Base-by-base conservation (phyloP, 2,329 filamentous ascomycete species). In the Colletotrichum navitas region DNA sequence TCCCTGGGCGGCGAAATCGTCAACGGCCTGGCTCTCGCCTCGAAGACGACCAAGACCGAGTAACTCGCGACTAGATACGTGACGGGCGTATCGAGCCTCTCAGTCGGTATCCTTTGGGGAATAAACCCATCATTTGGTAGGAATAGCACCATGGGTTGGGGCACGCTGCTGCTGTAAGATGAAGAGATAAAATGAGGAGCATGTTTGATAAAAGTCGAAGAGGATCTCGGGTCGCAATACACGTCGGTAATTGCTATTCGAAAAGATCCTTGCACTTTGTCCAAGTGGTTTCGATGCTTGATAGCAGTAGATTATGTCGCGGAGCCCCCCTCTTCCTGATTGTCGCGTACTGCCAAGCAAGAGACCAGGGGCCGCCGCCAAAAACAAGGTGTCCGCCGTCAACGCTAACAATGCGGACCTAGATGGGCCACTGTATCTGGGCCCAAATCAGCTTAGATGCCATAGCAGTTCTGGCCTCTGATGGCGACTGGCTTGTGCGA, bases 1-100 rank as follows among this genome's bases (percentile, higher is more conserved):
- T 78, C 78, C 5, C 77, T 89, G 54, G 87, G 87, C 34, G 74
- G 77, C 60, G 85, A 89, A 66, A 84, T 89, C 64, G 66, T 89
- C 63, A 77, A 84, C 21, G 85, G 82, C 0, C 79, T 90, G 43
- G 79, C 81, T 5, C 75, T 76, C 8, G 82, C 83, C 1, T 81
- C 83, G 2, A 75, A 73, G 6, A 77, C 78, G 34, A 70, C 77
- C 66, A 87, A 86, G 77, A 76, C 76, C 7, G 83, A 85, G 32
- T 86, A 80, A 62, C 34, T 4, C 36, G n/a, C 18, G 21, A 24
- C 32, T 45, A 18, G 18, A 16, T 34, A 41, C 11, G 32, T 36
- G 21, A 54, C 34, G 58, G 52, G 21, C 10, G 34, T 1, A 21
- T 10, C 39, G 24, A 12, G 11, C 2, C 29, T 14, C 12, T 14